Evolutionary conservation across 345 rosid genomes (phyloP).

Genomic region (Sapria himalayana): DNA sequence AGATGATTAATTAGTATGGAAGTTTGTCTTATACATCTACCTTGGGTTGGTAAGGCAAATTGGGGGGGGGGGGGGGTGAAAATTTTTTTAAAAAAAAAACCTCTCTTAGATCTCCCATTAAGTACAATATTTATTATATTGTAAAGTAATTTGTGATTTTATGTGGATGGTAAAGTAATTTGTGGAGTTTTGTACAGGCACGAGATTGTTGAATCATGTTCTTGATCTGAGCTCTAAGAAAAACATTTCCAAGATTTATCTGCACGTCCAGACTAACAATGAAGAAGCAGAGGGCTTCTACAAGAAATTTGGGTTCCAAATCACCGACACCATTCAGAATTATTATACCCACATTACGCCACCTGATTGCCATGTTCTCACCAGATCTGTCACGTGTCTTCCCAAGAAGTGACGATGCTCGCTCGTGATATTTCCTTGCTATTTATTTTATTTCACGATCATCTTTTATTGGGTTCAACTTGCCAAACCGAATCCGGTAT

Average conservation of each 20-base stretch:
- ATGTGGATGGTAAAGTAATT: conserved; percentile 1
- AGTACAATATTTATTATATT: too few species aligned
- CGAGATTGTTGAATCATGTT: conserved; percentile 70
- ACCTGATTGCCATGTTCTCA: conserved; percentile 64
- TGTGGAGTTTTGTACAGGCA: conserved; percentile 30
- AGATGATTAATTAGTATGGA: too few species aligned
- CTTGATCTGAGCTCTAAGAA: conserved; percentile 58
- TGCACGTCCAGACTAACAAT: conserved; percentile 94
- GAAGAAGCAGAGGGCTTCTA: conserved; percentile 92
- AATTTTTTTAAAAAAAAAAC: too few species aligned
- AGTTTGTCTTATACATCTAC: too few species aligned
- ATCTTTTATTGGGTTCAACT: too few species aligned
- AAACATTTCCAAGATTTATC: conserved; percentile 59
- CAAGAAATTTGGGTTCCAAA: conserved; percentile 78
- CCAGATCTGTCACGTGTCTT: conserved; percentile 38
- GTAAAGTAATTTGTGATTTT: conserved; percentile 1
- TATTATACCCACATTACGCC: conserved; percentile 74
- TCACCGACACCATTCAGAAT: conserved; percentile 66
- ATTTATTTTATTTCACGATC: too few species aligned
- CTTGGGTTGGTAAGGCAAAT: too few species aligned
- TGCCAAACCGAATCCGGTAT: too few species aligned
- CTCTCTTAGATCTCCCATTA: too few species aligned
- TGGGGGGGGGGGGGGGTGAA: too few species aligned
- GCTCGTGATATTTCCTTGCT: too few species aligned
- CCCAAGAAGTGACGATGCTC: too few species aligned